Conservation (phyloP, 2,329 filamentous ascomycete species). For the Tolypocladium paradoxum region DNA sequence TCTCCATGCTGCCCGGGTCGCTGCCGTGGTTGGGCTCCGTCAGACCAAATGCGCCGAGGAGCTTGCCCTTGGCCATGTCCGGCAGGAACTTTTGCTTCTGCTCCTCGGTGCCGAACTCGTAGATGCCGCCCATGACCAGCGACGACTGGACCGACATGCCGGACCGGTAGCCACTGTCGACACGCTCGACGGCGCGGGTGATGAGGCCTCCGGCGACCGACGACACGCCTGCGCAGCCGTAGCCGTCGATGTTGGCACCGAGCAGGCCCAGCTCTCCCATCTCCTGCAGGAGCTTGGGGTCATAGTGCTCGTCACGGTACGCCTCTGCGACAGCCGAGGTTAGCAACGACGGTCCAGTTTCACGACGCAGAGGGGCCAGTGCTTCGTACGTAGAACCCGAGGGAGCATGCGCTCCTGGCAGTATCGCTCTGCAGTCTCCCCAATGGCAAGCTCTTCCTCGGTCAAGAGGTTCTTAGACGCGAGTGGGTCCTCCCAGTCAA, state of each 20-base stretch:
- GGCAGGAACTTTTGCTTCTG: conserved; percentile 79
- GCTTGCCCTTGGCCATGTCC: conserved; percentile 68
- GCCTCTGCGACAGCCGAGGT: conserved; percentile 45
- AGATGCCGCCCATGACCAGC: conserved; percentile 84
- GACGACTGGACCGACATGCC: conserved; percentile 92
- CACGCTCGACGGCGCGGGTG: conserved; percentile 79
- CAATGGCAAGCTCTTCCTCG: conserved; percentile 82
- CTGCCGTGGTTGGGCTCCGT: conserved; percentile 92
- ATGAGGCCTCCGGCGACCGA: conserved; percentile 85
- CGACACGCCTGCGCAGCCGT: conserved; percentile 79
- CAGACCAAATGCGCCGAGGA: conserved; percentile 77
- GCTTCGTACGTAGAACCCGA: conserved; percentile 63
- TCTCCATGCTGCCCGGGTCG: conserved; percentile 87
- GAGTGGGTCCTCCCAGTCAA: conserved; percentile 91
- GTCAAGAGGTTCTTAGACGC: conserved; percentile 65
- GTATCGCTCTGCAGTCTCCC: conserved; percentile 84
- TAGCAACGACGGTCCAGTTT: neutral
- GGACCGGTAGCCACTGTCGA: conserved; percentile 84
- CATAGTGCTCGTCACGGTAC: conserved; percentile 77
- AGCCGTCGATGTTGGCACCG: conserved; percentile 76
- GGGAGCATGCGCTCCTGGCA: conserved; percentile 85
- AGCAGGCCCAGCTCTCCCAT: conserved; percentile 90
- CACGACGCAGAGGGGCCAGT: neutral
- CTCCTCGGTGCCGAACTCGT: conserved; percentile 78
- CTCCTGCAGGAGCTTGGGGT: conserved; percentile 73